phyloP scores from a whole-genome alignment of 2,329 filamentous ascomycete species.

The Parafenestella ontariensis region DNA sequence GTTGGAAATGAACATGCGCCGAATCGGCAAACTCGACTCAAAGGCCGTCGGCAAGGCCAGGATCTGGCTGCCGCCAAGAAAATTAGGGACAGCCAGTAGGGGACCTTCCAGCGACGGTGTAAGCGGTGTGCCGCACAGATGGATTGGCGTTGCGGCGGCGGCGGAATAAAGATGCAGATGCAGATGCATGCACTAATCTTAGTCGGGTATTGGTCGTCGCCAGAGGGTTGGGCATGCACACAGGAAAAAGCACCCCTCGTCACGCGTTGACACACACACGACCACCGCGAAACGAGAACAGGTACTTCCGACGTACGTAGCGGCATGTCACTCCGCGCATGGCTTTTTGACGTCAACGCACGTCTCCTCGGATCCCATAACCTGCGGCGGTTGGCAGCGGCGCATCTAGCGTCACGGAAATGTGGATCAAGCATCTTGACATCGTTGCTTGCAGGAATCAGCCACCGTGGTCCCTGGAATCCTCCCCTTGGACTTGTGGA shows the following conservation, averaged over 20 bases:
- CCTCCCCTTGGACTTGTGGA: not conserved
- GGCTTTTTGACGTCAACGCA: conserved; percentile 14
- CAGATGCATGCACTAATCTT: too few species aligned
- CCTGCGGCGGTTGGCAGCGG: conserved; percentile 14
- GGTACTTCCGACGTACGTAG: not conserved
- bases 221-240: conserved; percentile 29
- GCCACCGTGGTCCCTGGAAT: not conserved
- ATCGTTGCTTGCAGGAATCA: conserved; percentile 7
- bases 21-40: conserved; percentile 66
- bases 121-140: conserved; percentile 46
- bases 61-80: conserved; percentile 67
- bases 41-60: conserved; percentile 62
- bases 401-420: conserved; percentile 3
- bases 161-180: conserved; percentile 22
- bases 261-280: conserved; percentile 10
- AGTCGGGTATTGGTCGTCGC: too few species aligned
- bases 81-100: conserved; percentile 38
- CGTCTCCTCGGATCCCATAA: conserved; percentile 18
- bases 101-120: conserved; percentile 30
- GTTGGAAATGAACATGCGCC: conserved; percentile 72
- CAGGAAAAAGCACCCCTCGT: conserved; percentile 7
- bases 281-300: conserved; percentile 3
- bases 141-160: conserved; percentile 37
- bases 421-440: conserved; percentile 7
- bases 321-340: not conserved